Evolutionary conservation across 225 moss, liverwort and hornwort species (phyloP).

Genomic region (Pseudoscleropodium purum): DNA sequence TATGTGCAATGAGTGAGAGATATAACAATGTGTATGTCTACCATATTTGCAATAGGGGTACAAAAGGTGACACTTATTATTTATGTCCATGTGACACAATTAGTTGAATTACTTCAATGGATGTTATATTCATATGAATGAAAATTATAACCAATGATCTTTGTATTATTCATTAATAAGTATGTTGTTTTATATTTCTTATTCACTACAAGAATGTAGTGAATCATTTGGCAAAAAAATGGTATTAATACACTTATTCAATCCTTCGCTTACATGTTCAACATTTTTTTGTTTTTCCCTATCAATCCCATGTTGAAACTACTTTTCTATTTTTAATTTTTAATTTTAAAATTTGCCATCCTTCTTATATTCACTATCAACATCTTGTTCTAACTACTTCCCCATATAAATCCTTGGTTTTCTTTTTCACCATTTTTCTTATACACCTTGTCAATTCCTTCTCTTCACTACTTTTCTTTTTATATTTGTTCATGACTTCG

Average conservation of each 20-base stretch:
- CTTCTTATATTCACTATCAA: background rate
- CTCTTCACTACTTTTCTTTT: too few relatives aligned
- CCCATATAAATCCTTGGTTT: background rate
- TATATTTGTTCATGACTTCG: too few relatives aligned
- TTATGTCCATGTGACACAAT: background rate
- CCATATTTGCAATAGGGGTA: rapidly evolving
- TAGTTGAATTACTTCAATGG: background rate
- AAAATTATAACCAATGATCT: background rate
- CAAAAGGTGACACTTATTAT: too few relatives aligned
- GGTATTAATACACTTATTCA: background rate
- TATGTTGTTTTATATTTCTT: background rate
- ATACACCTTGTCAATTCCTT: too few relatives aligned
- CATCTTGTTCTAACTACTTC: background rate
- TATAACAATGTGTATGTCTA: background rate
- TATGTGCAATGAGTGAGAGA: background rate
- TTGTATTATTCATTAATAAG: background rate
- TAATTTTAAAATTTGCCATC: background rate
- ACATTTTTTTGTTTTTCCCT: background rate
- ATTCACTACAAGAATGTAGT: background rate
- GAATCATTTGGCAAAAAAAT: background rate
- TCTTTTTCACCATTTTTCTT: background rate
- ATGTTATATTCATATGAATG: background rate
- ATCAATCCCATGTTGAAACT: background rate
- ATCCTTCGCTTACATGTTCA: background rate
- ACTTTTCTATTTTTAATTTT: background rate